Base-by-base conservation (phyloP, 139 green algal genomes). In the Coelastrella sp. region DNA sequence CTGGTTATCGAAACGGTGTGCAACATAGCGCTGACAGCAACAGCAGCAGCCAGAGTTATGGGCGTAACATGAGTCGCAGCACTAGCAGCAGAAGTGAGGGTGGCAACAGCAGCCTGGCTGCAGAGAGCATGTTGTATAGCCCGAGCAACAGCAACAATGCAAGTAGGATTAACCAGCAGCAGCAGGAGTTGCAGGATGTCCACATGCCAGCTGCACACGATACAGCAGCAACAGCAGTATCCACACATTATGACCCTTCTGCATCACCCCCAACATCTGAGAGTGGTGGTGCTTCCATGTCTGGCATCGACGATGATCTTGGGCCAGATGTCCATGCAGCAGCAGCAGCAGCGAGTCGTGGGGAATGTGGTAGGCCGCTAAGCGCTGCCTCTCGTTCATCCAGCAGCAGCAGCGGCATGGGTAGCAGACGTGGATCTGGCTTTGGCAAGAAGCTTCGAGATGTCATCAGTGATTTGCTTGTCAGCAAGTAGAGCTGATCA, bases 401-500 rank as follows among this genome's bases (percentile, higher is more conserved):
- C 45, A 66, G 45, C 30, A 66, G 45, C 30, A 35, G 45, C 19
- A 37, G 72, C 15, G 23, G 48, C 48, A 45, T 45, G 30, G 30
- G 45, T 34, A 45, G 72, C 45, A 66, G 48, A 27, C 34, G 72
- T 21, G 51, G 72, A 38, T 62, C 66, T 21, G 66, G 66, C 45
- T 21, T 80, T 53, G 43, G 72, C 5, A 66, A 37, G 45, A 62
- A 80, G 72, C 48, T 74, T 23, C 34, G 66, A 9, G 66, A 74
- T 74, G 48, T 32, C 11, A 37, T 45, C 43, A 79, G 41, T 5
- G 19, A 50, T 17, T 23, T 64, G 30, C 66, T 74, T 11, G 50
- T 74, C 32, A 74, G 66, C 35, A 74, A 74, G 66, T 74, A 57
- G n/a, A n/a, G n/a, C n/a, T n/a, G n/a, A n/a, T n/a, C n/a, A n/a